A percentile compares a stretch with the other conserved stretches of the same genome.
Evolutionary conservation across 2,329 filamentous ascomycete species (phyloP).

Genomic region (Diaporthe vexans): DNA sequence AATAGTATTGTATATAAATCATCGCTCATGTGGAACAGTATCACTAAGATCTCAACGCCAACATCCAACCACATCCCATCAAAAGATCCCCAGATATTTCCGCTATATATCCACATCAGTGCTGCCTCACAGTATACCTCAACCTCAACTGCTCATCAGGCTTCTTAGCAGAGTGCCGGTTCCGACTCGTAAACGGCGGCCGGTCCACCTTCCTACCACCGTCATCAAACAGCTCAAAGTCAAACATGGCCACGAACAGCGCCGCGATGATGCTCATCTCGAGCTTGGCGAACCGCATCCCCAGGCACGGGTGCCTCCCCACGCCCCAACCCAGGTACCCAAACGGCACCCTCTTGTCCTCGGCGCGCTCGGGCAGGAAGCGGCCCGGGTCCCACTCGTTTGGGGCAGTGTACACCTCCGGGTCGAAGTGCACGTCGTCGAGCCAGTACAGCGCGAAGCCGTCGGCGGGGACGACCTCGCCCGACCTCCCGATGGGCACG

Average conservation of each 20-base stretch:
- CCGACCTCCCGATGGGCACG: slow-evolving; percentile 57
- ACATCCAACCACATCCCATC: neutral
- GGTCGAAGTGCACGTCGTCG: slow-evolving; percentile 64
- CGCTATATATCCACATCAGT: neutral
- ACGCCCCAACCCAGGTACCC: slow-evolving; percentile 54
- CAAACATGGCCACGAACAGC: slow-evolving; percentile 63
- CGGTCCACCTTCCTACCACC: slow-evolving; percentile 51
- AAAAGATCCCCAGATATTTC: neutral
- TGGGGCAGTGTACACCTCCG: slow-evolving; percentile 63
- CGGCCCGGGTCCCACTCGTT: slow-evolving; percentile 64
- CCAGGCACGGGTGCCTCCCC: slow-evolving; percentile 53
- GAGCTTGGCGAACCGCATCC: slow-evolving; percentile 63
- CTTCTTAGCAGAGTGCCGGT: slow-evolving; percentile 56
- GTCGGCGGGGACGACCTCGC: slow-evolving; percentile 63
- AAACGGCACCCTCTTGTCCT: slow-evolving; percentile 55
- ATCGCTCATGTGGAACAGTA: neutral
- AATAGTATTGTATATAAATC: no score
- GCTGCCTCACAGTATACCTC: slow-evolving; percentile 50
- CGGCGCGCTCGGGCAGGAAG: slow-evolving; percentile 60
- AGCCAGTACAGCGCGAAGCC: slow-evolving; percentile 61
- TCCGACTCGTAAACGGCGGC: slow-evolving; percentile 53
- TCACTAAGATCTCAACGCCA: no score
- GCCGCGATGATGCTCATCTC: slow-evolving; percentile 65
- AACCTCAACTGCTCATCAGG: slow-evolving; percentile 53
- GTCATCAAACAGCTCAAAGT: slow-evolving; percentile 59